Evolutionary conservation across 768 basidiomycete genomes (phyloP), one percentile per base, ranked within the genome.

Genomic region (Mycena rosella): DNA sequence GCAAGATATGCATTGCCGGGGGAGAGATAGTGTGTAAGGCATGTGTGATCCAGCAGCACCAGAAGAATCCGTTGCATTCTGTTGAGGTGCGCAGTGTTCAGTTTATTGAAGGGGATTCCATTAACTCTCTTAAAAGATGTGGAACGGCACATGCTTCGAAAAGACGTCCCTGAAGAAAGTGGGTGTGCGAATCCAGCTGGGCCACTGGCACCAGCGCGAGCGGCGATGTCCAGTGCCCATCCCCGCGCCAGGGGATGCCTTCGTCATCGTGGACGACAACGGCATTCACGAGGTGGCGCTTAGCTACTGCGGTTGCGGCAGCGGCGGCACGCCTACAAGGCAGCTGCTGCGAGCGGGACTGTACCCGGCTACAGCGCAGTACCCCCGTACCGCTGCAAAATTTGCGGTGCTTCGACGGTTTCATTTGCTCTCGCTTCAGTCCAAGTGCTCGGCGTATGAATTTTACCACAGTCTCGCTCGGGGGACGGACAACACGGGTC

Each of bases 211-310:
- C 9, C 61, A 63, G 4, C 27, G 3, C 4, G 38, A 27, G 2
- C 48, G 71, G 5, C 10, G n/a, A 3, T 77, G 78, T 48, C 27
- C 65, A 20, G 47, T 61, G 1, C 76, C 74, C 0, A 10, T 53
- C 13, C 36, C 56, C 0, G 56, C 72, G 9, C 29, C 53, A 13
- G 61, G 65, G 29, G 60, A 77, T n/a, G 63, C 74, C 17, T 82
- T 81, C 59, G 68, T 76, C 2, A 64, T 83, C 18, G 59, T 83
- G 53, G 71, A 80, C 59, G 65, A 49, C 0, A 70, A 72, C 56
- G 79, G 78, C 0, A 74, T 83, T 20, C 81, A 81, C 55, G 36
- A 68, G 3, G 74, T 82, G 4, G 60, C 34, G 6, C 36, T 82
- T 0, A 69, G 76, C 58, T 82, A 76, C 60, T 83, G 82, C 59